Conservation (phyloP, 768 basidiomycete genomes). For the Tubosaeta sp. region DNA sequence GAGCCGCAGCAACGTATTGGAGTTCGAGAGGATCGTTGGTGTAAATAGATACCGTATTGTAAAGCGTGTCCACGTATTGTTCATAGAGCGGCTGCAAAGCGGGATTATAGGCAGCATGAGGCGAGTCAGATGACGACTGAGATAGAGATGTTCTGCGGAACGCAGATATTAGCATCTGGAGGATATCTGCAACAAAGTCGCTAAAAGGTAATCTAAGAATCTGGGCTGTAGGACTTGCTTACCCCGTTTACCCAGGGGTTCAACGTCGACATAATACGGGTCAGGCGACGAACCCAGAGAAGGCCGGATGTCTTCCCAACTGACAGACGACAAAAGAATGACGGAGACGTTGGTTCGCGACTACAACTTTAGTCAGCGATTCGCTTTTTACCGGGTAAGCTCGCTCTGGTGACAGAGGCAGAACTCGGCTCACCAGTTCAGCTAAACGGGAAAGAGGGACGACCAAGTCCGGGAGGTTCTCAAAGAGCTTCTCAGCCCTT, state of each 20-base stretch:
- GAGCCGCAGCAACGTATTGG: slow-evolving; percentile 69
- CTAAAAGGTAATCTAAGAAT: neutral
- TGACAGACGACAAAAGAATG: slow-evolving; percentile 58
- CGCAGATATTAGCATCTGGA: slow-evolving; percentile 37
- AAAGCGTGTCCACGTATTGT: slow-evolving; percentile 58
- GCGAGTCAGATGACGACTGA: slow-evolving; percentile 1
- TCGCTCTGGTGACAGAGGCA: neutral
- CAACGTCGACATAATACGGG: slow-evolving; percentile 62
- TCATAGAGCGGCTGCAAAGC: slow-evolving; percentile 54
- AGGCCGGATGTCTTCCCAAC: slow-evolving; percentile 74
- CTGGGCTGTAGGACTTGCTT: slow-evolving; percentile 34
- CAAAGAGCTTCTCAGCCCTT: slow-evolving; percentile 62
- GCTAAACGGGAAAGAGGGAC: slow-evolving; percentile 67
- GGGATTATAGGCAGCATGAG: slow-evolving; percentile 45
- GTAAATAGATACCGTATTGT: slow-evolving; percentile 59
- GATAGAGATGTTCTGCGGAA: slow-evolving; percentile 26
- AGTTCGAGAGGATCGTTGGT: slow-evolving; percentile 66
- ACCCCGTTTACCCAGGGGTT: slow-evolving; percentile 56
- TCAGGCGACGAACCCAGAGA: slow-evolving; percentile 65
- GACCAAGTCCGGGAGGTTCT: slow-evolving; percentile 57
- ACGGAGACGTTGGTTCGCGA: slow-evolving; percentile 54
- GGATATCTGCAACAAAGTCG: slow-evolving; percentile 23
- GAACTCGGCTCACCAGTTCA: slow-evolving; percentile 53
- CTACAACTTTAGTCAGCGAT: slow-evolving; percentile 33
- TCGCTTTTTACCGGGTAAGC: neutral